Evolutionary conservation across 805 yeast species (phyloP), one percentile per base, ranked within the genome.

Genomic region (Wickerhamomyces kurtzmanii): DNA sequence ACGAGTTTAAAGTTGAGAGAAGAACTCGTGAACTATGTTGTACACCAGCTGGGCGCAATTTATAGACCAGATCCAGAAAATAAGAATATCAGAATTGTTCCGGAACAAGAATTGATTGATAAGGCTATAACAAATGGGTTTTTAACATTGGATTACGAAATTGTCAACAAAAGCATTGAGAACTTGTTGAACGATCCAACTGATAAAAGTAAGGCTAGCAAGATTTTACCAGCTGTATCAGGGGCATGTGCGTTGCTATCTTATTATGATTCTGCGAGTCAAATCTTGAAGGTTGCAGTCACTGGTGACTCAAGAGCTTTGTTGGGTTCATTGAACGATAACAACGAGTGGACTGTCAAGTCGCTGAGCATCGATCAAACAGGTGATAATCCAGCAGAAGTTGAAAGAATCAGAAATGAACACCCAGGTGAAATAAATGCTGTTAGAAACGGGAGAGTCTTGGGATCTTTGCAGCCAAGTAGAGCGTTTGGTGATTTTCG

Each of bases 401-500:
- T 81, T 12, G 79, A 75, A 15, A 69, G 96, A 38, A 71, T 91
- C 32, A 68, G 76, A 27, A 60, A 71, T 18, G 96, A 87, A 54
- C 98, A 91, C 55, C 98, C 98, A 1, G 77, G 76, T 34, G 96
- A 89, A 54, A 31, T 48, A 20, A 74, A 76, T 28, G 94, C 78
- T 24, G 69, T 89, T 20, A 66, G 81, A 38, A 73, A 83, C 36
- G 98, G 97, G 5, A 72, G 98, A 45, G 82, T 91, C 8, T 65
- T 91, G 40, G 98, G 98, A 0, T 75, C 91, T 8, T 66, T 91
- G 37, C 97, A 91, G 54, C 98, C 98, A 10, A 74, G 95, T 0
- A 67, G 98, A 45, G 94, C 97, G 2, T 91, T 91, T 62, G 98
- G 98, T 26, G 98, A 91, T 53, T 94, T 95, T 33, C 70, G 96